Conservation (phyloP, 768 basidiomycete genomes). For the Rhodotorula graminis region DNA sequence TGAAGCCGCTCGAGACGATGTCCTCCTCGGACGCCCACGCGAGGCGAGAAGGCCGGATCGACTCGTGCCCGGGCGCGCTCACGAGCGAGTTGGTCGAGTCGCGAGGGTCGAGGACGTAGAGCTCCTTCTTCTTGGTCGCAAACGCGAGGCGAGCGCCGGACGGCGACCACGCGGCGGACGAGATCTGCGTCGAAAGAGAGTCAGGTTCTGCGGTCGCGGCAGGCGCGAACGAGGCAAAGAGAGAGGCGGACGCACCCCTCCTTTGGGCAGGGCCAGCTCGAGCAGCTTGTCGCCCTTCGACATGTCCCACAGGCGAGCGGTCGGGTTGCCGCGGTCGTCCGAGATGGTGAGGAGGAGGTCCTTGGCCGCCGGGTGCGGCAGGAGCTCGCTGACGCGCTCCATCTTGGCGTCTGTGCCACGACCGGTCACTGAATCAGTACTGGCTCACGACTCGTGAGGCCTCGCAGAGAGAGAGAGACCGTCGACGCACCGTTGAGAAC, state of each 20-base stretch:
- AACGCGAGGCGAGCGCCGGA: constrained; percentile 45
- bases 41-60: constrained; percentile 46
- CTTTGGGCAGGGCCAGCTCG: constrained; percentile 32
- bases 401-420: constrained; percentile 40
- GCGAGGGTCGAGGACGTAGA: constrained; percentile 48
- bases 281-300: constrained; percentile 27
- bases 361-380: constrained; percentile 46
- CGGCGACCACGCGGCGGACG: constrained; percentile 44
- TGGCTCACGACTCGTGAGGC: too few relatives aligned
- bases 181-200: constrained; percentile 28
- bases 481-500: constrained; percentile 44
- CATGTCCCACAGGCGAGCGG: constrained; percentile 45
- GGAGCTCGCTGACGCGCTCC: constrained; percentile 45
- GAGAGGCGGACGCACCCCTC: constrained; percentile 37
- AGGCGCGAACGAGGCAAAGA: neutral
- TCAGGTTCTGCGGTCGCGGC: neutral
- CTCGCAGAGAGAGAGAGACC: neutral
- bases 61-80: constrained; percentile 45
- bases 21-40: constrained; percentile 45
- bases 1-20: constrained; percentile 47
- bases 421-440: neutral
- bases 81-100: constrained; percentile 6
- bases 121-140: constrained; percentile 46
- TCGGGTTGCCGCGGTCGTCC: constrained; percentile 45
- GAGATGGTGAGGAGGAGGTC: constrained; percentile 45